Conservation (phyloP, 2,329 filamentous ascomycete genomes). For the Alternaria brassicicola region DNA sequence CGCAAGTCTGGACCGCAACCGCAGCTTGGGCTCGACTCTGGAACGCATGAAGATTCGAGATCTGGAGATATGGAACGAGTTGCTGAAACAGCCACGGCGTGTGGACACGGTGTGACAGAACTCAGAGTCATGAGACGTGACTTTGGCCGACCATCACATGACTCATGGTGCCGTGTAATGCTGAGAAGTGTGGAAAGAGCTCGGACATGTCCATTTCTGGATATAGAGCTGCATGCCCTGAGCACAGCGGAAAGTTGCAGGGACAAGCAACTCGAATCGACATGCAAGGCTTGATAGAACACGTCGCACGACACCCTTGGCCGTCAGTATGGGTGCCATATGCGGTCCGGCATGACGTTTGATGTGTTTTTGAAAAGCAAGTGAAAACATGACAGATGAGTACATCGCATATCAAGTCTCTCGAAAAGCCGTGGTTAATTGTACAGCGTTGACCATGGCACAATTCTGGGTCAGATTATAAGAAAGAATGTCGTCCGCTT, state of each 20-base stretch:
- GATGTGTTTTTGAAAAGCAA: slow-evolving; percentile 8
- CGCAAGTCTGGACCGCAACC: slow-evolving; percentile 7
- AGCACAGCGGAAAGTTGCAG: not conserved
- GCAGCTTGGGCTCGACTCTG: slow-evolving; percentile 12
- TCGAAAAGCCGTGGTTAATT: not conserved
- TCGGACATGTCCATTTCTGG: not conserved
- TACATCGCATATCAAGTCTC: not conserved
- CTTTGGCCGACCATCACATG: not conserved
- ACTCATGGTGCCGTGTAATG: not conserved
- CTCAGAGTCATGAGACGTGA: not conserved
- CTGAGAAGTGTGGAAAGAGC: not conserved
- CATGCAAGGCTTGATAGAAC: slow-evolving; percentile 12
- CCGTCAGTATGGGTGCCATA: slow-evolving; percentile 10
- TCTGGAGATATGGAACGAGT: slow-evolving; percentile 14
- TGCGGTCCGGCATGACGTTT: slow-evolving; percentile 23
- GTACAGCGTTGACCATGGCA: not conserved
- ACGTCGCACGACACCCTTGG: slow-evolving; percentile 3
- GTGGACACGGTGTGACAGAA: slow-evolving; percentile 4
- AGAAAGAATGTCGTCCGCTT: not conserved
- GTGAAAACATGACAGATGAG: slow-evolving; percentile 21
- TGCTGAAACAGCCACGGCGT: slow-evolving; percentile 22
- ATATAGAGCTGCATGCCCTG: not conserved
- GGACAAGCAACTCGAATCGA: not conserved
- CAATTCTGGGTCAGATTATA: not conserved
- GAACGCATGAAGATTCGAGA: slow-evolving; percentile 21